A percentile compares a stretch with the other conserved stretches of the same genome.
These are phyloP conservation scores for Tilletia caries DNA, from an alignment of 1,284 basidiomycete species.

Conservation along the genomic window DNA sequence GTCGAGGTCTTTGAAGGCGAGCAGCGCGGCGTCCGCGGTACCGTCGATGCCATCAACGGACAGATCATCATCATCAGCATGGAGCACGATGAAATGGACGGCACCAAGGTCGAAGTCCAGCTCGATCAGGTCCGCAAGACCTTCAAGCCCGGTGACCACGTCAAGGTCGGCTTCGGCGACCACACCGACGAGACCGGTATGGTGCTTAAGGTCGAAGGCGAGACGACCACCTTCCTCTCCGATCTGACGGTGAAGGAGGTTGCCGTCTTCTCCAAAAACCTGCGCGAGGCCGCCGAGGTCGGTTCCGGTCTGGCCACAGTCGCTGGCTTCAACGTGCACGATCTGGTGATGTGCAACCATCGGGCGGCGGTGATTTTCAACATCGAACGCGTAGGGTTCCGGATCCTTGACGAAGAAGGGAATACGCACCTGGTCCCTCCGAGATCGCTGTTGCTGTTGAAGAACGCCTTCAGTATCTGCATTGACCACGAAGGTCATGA, in stretches of 20 bases:
- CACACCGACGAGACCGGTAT: conserved; percentile 93
- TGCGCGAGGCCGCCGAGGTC: conserved; percentile 93
- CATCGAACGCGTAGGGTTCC: conserved; percentile 90
- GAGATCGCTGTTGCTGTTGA: neutral
- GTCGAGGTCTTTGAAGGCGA: conserved; percentile 97
- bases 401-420: conserved; percentile 90
- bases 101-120: conserved; percentile 80
- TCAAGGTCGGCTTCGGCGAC: conserved; percentile 94
- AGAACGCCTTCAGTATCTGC: neutral
- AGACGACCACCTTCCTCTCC: conserved; percentile 82
- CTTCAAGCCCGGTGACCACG: conserved; percentile 95
- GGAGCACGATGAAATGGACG: conserved; percentile 70
- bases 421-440: conserved; percentile 16
- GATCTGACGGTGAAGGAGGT: conserved; percentile 95
- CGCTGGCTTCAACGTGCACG: conserved; percentile 90
- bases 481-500: conserved; percentile 81
- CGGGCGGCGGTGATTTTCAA: conserved; percentile 97
- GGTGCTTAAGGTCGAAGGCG: conserved; percentile 72
- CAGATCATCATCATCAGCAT: conserved; percentile 79
- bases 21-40: conserved; percentile 85
- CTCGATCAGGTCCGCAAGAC: conserved; percentile 86
- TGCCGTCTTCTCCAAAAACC: conserved; percentile 93
- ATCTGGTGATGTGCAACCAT: conserved; percentile 84
- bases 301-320: conserved; percentile 81
- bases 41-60: conserved; percentile 80